phyloP scores from a whole-genome alignment of 208 protist genomes.

The Leishmania guyanensis region DNA sequence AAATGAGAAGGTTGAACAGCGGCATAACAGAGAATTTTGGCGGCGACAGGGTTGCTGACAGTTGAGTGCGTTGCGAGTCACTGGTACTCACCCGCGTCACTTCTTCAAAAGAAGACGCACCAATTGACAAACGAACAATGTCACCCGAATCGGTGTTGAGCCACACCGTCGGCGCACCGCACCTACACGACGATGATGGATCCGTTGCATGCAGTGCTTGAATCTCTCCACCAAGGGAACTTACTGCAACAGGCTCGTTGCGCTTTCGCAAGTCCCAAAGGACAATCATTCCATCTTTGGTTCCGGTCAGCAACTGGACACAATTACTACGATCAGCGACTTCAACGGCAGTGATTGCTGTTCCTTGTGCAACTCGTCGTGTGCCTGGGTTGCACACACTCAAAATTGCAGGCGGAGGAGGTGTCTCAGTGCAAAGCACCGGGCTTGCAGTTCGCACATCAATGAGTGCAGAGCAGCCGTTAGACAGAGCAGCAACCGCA shows the following conservation, averaged over 20 bases:
- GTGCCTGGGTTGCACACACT: neutral
- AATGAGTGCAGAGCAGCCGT: slow-evolving; percentile 45
- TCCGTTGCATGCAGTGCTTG: slow-evolving; percentile 1
- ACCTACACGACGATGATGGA: neutral
- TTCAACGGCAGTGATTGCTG: slow-evolving; percentile 10
- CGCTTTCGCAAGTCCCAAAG: slow-evolving; percentile 67
- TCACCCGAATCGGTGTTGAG: slow-evolving; percentile 36
- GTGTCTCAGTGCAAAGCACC: slow-evolving; percentile 19
- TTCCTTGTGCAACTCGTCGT: neutral
- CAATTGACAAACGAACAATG: slow-evolving; percentile 25
- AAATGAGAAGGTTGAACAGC: slow-evolving; percentile 34
- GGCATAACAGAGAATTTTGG: slow-evolving; percentile 41
- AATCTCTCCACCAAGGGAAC: slow-evolving; percentile 17
- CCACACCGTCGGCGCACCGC: slow-evolving; percentile 31
- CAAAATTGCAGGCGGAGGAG: slow-evolving; percentile 7
- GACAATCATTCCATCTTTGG: slow-evolving; percentile 43
- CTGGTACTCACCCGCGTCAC: slow-evolving; percentile 20
- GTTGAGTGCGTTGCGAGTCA: slow-evolving; percentile 30
- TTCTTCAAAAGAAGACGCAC: slow-evolving; percentile 25
- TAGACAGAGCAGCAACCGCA: slow-evolving; percentile 48
- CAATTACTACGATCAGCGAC: slow-evolving; percentile 14
- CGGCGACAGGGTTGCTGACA: slow-evolving; percentile 33
- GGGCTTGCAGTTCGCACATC: slow-evolving; percentile 33
- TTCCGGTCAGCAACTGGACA: slow-evolving; percentile 47
- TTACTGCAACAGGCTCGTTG: slow-evolving; percentile 26